Base-by-base conservation (phyloP, 441 rosid genomes). In the Viola pubescens region DNA sequence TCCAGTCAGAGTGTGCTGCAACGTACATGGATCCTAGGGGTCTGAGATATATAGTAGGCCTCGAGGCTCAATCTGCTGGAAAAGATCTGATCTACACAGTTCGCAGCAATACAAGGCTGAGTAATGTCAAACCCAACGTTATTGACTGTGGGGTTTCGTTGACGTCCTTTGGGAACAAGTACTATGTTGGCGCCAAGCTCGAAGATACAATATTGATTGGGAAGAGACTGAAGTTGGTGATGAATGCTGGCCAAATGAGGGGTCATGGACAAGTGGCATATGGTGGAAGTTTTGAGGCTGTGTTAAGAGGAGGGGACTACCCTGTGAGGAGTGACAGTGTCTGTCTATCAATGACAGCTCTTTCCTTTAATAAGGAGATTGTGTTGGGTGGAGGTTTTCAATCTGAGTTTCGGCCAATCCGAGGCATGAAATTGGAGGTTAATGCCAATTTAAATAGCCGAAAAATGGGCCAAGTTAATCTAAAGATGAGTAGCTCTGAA, bases 251-350 rank as follows among this genome's bases (percentile, higher is more conserved):
- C 45, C 83, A 70, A 70, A 71, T 89, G 75, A 82, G 70, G 40
- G 91, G 92, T 65, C 65, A 76, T 9, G 91, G 76, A 50, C 75
- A 82, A 70, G 80, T 65, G 62, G 96, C 92, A 34, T 80, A 81
- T 26, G 96, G 96, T 45, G 96, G 92, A 69, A 79, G 82, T 64
- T 38, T 87, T n/a, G 96, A 84, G 72, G 97, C 87, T 44, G 78
- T 72, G 39, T 42, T 89, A 39, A 79, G 88, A 80, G 98, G 96
- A 70, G 75, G 75, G 58, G 92, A 89, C 69, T 87, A 79, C 77
- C 98, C 95, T 1, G 78, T 79, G 66, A 84, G 79, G 74, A 80
- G 74, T 43, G 92, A 86, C 26, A 77, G 64, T 37, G 65, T 79
- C 48, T 76, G 82, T 59, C 55, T 92, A 63, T 69, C 82, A 14